Evolutionary conservation across 2,329 filamentous ascomycete genomes (phyloP).

Genomic region (Tolypocladium ovalisporum): DNA sequence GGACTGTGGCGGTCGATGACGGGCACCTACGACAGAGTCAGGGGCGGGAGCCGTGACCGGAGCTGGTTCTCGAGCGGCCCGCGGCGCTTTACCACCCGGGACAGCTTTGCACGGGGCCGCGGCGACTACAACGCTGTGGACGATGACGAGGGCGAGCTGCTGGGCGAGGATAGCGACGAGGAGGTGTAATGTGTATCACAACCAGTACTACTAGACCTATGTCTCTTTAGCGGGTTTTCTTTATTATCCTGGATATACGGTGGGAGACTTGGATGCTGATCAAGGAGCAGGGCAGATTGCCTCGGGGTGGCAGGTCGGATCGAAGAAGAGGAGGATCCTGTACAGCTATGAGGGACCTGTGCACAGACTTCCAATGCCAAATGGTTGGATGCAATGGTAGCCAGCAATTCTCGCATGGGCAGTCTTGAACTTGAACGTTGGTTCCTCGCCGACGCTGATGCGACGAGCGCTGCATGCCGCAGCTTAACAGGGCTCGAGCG

Average conservation of each 20-base stretch:
- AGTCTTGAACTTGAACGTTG: not conserved
- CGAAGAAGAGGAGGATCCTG: not conserved
- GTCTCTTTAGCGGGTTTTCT: not conserved
- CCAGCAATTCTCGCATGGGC: not conserved
- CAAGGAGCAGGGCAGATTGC: not conserved
- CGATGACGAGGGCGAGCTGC: slow-evolving; percentile 85
- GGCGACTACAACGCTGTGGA: slow-evolving; percentile 86
- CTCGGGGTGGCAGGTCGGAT: not conserved
- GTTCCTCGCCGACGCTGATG: not conserved
- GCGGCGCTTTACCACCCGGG: slow-evolving; percentile 73
- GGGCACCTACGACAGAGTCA: slow-evolving; percentile 38
- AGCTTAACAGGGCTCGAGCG: not conserved
- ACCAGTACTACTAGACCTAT: not conserved
- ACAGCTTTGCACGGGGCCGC: slow-evolving; percentile 76
- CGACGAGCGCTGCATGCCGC: not conserved
- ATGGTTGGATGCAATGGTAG: not conserved
- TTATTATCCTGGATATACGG: slow-evolving; percentile 1
- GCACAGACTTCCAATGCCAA: not conserved
- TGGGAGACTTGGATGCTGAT: not conserved
- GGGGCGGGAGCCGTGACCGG: slow-evolving; percentile 35
- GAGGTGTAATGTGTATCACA: slow-evolving; percentile 42
- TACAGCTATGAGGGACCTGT: not conserved
- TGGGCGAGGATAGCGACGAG: slow-evolving; percentile 90
- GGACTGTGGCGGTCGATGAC: slow-evolving; percentile 60
- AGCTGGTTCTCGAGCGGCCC: slow-evolving; percentile 45